These are phyloP conservation scores for Hydnomerulius pinastri DNA, from an alignment of 768 basidiomycete species.

Conservation along the genomic window DNA sequence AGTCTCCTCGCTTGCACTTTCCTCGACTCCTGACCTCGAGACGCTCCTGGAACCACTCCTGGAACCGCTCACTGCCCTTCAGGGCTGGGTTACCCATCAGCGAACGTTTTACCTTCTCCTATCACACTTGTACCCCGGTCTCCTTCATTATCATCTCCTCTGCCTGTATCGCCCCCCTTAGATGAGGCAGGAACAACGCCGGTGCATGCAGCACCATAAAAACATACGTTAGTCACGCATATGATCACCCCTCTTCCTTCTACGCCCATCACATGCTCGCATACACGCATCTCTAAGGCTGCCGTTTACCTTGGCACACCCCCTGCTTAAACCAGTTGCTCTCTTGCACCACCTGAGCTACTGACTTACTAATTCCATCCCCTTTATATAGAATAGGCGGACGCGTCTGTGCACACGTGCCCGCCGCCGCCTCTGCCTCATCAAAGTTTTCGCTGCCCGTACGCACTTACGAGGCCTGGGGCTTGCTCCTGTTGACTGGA, in stretches of 20 bases:
- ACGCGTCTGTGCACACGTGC: constrained; percentile 15
- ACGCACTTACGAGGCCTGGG: not conserved
- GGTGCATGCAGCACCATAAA: not conserved
- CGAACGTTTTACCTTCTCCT: no score
- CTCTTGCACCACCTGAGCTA: not conserved
- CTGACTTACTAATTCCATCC: not conserved
- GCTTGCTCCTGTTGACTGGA: constrained; percentile 14
- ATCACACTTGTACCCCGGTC: not conserved
- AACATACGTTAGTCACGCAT: constrained; percentile 2
- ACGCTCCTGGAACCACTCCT: no score
- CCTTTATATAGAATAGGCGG: constrained; percentile 12
- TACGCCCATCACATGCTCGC: not conserved
- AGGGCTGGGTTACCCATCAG: no score
- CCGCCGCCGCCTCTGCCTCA: not conserved
- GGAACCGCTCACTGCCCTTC: no score
- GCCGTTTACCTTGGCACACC: not conserved
- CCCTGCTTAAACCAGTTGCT: no score
- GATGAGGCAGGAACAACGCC: not conserved
- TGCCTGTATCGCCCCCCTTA: not conserved
- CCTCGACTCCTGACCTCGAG: no score
- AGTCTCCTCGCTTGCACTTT: no score
- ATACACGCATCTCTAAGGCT: no score
- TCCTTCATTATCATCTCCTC: not conserved
- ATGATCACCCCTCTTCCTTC: not conserved
- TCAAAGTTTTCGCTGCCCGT: not conserved